A percentile compares a stretch with the other conserved stretches of the same genome.
Conservation (phyloP, 352 stramenopile species). For the Pythium plurisporium region DNA sequence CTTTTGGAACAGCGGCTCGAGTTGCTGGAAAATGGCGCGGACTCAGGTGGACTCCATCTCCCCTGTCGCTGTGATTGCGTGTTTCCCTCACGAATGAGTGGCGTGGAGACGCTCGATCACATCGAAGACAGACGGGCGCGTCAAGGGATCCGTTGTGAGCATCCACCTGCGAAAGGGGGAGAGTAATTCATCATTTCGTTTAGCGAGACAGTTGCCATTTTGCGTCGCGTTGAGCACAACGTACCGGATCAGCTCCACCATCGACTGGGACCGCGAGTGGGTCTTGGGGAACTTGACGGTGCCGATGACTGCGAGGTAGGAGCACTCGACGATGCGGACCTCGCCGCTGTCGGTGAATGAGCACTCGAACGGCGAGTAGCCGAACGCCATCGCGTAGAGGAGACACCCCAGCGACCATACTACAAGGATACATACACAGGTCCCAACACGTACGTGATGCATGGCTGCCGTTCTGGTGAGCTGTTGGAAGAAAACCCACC, state of each 20-base stretch:
- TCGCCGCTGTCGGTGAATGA: slow-evolving; percentile 69
- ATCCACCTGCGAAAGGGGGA: slow-evolving; percentile 45
- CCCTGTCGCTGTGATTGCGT: too few species aligned
- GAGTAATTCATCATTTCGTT: slow-evolving; percentile 10
- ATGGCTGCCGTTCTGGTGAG: not conserved
- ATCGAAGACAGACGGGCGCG: slow-evolving; percentile 58
- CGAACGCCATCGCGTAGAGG: slow-evolving; percentile 86
- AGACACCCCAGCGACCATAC: slow-evolving; percentile 89
- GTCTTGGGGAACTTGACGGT: slow-evolving; percentile 70
- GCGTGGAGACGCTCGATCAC: slow-evolving; percentile 61
- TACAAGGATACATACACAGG: slow-evolving; percentile 7
- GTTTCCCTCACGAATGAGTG: slow-evolving; percentile 15
- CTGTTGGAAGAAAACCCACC: slow-evolving; percentile 18
- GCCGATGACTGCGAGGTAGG: slow-evolving; percentile 84
- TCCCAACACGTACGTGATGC: too few species aligned
- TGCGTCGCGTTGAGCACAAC: not conserved
- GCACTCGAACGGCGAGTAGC: slow-evolving; percentile 88
- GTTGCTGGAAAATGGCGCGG: slow-evolving; percentile 17
- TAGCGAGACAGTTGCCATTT: not conserved
- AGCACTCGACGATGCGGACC: slow-evolving; percentile 76
- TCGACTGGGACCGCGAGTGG: slow-evolving; percentile 42
- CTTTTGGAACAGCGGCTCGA: not conserved
- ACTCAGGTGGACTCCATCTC: slow-evolving; percentile 9
- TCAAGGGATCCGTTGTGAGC: slow-evolving; percentile 45
- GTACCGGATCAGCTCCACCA: slow-evolving; percentile 75